Percentiles rank a stretch among this genome's conserved stretches.
Conservation (phyloP, 2,329 filamentous ascomycete genomes). For the Paramyrothecium roridum region DNA sequence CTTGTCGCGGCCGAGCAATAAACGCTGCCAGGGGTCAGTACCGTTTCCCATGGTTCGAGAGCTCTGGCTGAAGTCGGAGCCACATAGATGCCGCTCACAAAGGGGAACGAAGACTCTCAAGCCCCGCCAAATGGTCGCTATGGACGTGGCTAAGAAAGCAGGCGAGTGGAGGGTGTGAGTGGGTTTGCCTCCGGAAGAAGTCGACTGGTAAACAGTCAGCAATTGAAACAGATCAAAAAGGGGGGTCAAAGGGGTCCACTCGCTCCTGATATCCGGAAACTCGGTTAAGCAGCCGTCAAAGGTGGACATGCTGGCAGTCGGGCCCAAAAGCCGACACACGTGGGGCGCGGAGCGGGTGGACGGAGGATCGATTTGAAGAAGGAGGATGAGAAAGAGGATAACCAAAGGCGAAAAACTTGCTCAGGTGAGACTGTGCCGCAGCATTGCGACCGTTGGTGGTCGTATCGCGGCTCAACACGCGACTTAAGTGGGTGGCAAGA, state of each 20-base stretch:
- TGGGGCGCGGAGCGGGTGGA: not conserved
- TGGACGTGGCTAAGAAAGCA: constrained; percentile 93
- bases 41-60: too few relatives aligned
- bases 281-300: constrained; percentile 71
- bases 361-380: not conserved
- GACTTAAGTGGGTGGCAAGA: too few relatives aligned
- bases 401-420: too few relatives aligned
- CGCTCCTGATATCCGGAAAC: constrained; percentile 74
- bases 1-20: constrained; percentile 86
- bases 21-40: constrained; percentile 42
- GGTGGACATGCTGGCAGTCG: constrained; percentile 60
- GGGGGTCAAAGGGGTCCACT: constrained; percentile 8
- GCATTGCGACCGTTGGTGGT: too few relatives aligned
- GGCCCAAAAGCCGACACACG: not conserved
- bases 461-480: too few relatives aligned
- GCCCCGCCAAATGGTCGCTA: constrained; percentile 80
- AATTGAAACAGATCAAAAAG: not conserved
- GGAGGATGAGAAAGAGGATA: not conserved
- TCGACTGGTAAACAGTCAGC: constrained; percentile 57
- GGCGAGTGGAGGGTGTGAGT: constrained; percentile 62
- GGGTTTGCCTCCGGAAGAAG: constrained; percentile 64
- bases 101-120: constrained; percentile 72
- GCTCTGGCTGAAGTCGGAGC: not conserved
- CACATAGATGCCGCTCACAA: constrained; percentile 48
- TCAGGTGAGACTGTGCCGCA: too few relatives aligned